Base-by-base conservation (phyloP, 352 stramenopile genomes). In the Phytophthora pinifolia region DNA sequence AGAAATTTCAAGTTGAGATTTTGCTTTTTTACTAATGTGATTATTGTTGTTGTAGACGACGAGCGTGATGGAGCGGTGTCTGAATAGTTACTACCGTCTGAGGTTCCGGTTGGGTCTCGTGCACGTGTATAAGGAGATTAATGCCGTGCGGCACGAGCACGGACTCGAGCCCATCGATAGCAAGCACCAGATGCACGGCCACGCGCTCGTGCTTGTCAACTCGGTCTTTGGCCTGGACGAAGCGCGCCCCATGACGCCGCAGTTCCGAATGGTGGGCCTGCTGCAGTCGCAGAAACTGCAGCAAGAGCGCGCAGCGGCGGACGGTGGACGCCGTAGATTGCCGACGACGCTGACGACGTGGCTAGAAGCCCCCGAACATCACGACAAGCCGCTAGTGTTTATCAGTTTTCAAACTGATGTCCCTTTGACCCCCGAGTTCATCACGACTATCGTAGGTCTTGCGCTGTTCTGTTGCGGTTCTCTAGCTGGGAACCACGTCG, bases 151-250 rank as follows among this genome's bases (percentile, higher is more conserved):
- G 15, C 54, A 54, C 30, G 77, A 87, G 9, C 54, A 85, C 37
- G 75, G 74, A 41, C 69, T 94, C 5, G 33, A 63, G 4, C 33
- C 67, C 1, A 70, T 90, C 35, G 39, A 71, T 15, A 74, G 55
- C 67, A 88, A 88, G 36, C 45, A 78, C 33, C 67, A 85, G 27
- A 60, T 86, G 36, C 75, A 79, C 51, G 73, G 74, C 22, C 62
- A 83, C 25, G 59, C 67, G 30, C 71, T 95, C 30, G 83, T 95
- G 39, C 65, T 96, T 29, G 79, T 83, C 41, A 92, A 90, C 52
- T 91, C 85, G 17, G 70, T 87, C 31, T 91, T 96, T 39, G 87
- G 87, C 4, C 65, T 95, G 61, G 87, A 96, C 39, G 70, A 89
- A 18, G 60, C 87, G 9, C 75, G 87, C 6, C 78, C 83, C 6